Base-by-base conservation (phyloP, 2,329 filamentous ascomycete species). In the Davidsoniella eucalypti region DNA sequence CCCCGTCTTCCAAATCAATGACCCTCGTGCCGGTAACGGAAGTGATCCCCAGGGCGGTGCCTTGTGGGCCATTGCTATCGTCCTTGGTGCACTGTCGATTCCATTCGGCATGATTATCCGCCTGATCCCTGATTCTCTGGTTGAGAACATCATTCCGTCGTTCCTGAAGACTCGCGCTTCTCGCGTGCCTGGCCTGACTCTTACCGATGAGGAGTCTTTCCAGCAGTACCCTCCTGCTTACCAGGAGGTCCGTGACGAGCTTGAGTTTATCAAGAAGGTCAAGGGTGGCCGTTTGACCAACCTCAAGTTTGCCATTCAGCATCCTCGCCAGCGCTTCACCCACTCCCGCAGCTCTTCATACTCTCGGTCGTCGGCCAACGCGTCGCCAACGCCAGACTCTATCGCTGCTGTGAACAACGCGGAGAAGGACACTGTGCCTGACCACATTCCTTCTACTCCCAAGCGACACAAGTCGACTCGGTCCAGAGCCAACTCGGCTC, bases 61-160 rank as follows among this genome's bases (percentile, higher is more conserved):
- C 10, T 82, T 94, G 62, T 96, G 90, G 92, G 88, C 71, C 6
- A 83, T 92, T 57, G 94, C 87, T 6, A 74, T 98, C 51, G 71
- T 92, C 23, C 75, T 94, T 37, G 87, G 88, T 29, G 70, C 83
- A 56, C 65, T 93, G n/a, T 94, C 90, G 16, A 78, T 96, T 26
- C 86, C 87, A 0, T 72, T 94, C 50, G 92, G 86, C 52, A 71
- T 90, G 21, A 67, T 85, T 29, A 82, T 96, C 53, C 84, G 92
- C 44, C 70, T 86, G 23, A 73, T 96, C 47, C 92, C 92, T 0
- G 88, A 96, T 61, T 70, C 74, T 44, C 65, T 81, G 14, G 60
- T 84, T 42, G 63, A 71, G 45, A 67, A 67, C 41, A 61, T 75
- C 52, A 64, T 83, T 39, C 69, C 73, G 2, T 62, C 71, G 39